Percentiles rank a stretch among this genome's conserved stretches.
These are phyloP conservation scores for Eutypella sp. DNA, from an alignment of 2,329 filamentous ascomycete species.

Conservation along the genomic window DNA sequence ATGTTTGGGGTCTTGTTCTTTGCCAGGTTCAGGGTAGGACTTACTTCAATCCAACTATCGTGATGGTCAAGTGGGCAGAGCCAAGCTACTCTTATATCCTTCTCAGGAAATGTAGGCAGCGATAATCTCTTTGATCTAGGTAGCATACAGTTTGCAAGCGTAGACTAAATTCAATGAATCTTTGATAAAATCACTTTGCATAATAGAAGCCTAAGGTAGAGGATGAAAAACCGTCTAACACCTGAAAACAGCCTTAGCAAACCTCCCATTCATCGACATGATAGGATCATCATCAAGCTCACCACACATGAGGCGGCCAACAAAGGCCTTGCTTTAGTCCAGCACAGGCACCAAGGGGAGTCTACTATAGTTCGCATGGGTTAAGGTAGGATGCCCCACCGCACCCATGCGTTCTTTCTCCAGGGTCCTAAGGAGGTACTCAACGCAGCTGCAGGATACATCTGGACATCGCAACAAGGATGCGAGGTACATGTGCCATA, in stretches of 20 bases:
- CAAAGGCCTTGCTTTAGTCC: background rate
- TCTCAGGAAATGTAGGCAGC: too few relatives aligned
- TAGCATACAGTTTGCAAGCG: background rate
- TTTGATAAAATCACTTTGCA: background rate
- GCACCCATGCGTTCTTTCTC: background rate
- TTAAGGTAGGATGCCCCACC: background rate
- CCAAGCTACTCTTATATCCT: too few relatives aligned
- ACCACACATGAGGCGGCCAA: too few relatives aligned
- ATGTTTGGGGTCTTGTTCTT: background rate
- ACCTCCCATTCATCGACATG: too few relatives aligned
- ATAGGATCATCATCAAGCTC: too few relatives aligned
- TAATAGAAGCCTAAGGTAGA: background rate
- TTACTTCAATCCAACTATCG: too few relatives aligned
- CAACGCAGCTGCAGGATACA: background rate
- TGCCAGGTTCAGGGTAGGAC: too few relatives aligned
- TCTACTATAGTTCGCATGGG: background rate
- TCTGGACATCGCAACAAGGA: background rate
- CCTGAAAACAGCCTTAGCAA: background rate
- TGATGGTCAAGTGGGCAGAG: too few relatives aligned
- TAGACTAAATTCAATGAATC: background rate
- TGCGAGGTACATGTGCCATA: background rate
- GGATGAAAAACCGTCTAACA: background rate
- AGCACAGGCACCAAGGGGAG: background rate
- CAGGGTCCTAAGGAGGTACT: background rate
- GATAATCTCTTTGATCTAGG: background rate